phyloP scores from a whole-genome alignment of 1,139 yeast genomes.

The Yamadazyma triangularis region DNA sequence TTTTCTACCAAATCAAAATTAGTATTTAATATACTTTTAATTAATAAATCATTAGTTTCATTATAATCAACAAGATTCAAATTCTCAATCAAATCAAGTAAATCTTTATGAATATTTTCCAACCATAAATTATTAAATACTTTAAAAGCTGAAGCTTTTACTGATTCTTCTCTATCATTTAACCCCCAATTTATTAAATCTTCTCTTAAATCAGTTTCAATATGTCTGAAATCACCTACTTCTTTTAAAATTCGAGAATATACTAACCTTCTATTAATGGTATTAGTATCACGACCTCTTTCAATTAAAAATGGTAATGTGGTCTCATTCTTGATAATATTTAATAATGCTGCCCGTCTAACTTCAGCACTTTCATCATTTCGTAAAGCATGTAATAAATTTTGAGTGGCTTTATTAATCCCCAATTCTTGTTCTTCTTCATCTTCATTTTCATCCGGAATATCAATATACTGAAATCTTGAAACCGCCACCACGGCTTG shows the following conservation, averaged over 20 bases:
- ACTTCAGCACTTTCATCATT: conserved; percentile 88
- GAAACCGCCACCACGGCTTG: conserved; percentile 82
- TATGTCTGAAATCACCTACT: conserved; percentile 59
- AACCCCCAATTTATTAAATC: conserved; percentile 78
- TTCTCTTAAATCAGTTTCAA: conserved; percentile 58
- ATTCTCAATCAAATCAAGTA: conserved; percentile 66
- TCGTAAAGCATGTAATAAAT: conserved; percentile 42
- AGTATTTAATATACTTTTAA: conserved; percentile 56
- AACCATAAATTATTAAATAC: conserved; percentile 76
- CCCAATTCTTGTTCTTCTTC: conserved; percentile 11
- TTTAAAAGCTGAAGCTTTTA: conserved; percentile 65
- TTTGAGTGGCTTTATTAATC: conserved; percentile 7
- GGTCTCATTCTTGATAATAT: conserved; percentile 50
- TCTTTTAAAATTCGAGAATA: conserved; percentile 67
- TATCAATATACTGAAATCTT: conserved; percentile 59
- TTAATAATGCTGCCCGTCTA: conserved; percentile 75
- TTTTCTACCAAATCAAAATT: conserved; percentile 59
- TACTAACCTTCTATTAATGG: conserved; percentile 67
- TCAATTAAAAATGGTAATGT: conserved; percentile 65
- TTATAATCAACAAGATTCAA: conserved; percentile 65
- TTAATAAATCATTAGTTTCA: conserved; percentile 61
- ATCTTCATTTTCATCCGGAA: conserved; percentile 32
- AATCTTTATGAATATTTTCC: conserved; percentile 60
- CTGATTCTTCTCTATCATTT: conserved; percentile 76
- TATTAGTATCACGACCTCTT: conserved; percentile 77